A percentile compares a stretch with the other conserved stretches of the same genome.
phyloP scores from a whole-genome alignment of 306 rosid species.

The Dalbergia cultrata region DNA sequence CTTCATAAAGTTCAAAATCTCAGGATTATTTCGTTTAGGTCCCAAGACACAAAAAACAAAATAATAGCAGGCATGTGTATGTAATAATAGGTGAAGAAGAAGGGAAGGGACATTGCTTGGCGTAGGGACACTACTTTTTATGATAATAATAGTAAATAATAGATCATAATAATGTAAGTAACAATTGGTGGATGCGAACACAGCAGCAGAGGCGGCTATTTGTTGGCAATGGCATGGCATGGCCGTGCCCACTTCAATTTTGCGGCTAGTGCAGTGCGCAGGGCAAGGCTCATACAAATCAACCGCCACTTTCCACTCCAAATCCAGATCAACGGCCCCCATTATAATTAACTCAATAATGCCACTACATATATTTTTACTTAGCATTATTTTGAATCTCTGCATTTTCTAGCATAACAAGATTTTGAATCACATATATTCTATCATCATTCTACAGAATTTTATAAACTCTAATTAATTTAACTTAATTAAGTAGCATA shows the following conservation, averaged over 20 bases:
- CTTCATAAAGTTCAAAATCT: neutral
- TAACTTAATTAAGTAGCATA: too few relatives aligned
- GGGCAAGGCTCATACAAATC: neutral
- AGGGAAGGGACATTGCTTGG: constrained; percentile 9
- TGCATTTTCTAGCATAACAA: too few relatives aligned
- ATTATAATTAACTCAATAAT: neutral
- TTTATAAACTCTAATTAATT: too few relatives aligned
- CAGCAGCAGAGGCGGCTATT: constrained; percentile 3
- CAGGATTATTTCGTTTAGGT: neutral
- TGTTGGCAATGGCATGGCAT: constrained; percentile 15
- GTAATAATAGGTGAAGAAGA: constrained; percentile 22
- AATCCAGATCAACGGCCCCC: constrained; percentile 20
- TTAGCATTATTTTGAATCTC: too few relatives aligned
- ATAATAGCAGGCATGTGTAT: constrained; percentile 40
- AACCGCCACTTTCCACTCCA: constrained; percentile 35
- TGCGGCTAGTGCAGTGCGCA: constrained; percentile 50
- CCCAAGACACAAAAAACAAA: constrained; percentile 25
- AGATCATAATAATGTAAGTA: neutral
- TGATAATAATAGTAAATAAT: neutral
- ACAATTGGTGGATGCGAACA: constrained; percentile 31
- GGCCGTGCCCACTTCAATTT: constrained; percentile 43
- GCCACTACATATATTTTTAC: too few relatives aligned
- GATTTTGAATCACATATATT: too few relatives aligned
- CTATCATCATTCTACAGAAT: too few relatives aligned
- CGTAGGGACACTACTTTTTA: constrained; percentile 35